phyloP scores from a whole-genome alignment of 306 rosid genomes.

The Dryas drummondii region DNA sequence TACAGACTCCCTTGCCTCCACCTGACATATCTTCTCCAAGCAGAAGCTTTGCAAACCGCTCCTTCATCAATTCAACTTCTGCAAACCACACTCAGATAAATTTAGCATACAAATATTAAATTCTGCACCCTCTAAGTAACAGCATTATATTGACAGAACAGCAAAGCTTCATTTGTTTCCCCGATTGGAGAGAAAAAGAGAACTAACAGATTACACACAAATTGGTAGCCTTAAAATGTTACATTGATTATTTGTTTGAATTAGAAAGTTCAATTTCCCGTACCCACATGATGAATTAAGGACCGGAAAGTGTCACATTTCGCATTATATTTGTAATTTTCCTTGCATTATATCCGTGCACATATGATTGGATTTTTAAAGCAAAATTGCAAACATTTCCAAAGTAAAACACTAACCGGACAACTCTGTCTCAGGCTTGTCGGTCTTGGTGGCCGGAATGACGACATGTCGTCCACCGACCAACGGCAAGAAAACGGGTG shows the following conservation, averaged over 20 bases:
- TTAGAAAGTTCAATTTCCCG: not conserved
- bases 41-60: slow-evolving; percentile 51
- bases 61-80: slow-evolving; percentile 49
- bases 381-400: not conserved
- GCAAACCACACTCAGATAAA: not conserved
- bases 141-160: not conserved
- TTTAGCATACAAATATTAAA: not conserved
- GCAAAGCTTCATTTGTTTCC: not conserved
- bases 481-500: slow-evolving; percentile 9
- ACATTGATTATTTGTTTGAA: not conserved
- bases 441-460: slow-evolving; percentile 13
- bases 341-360: not conserved
- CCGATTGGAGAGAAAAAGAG: not conserved
- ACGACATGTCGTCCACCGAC: slow-evolving; percentile 21
- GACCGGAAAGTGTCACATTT: not conserved
- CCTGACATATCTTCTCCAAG: slow-evolving; percentile 59
- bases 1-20: slow-evolving; percentile 49
- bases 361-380: too few relatives aligned
- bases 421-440: slow-evolving; percentile 17
- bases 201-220: not conserved
- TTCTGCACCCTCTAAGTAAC: not conserved
- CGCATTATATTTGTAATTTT: not conserved
- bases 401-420: slow-evolving; percentile 31
- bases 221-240: not conserved
- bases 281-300: not conserved